A percentile compares a stretch with the other conserved stretches of the same genome.
These are phyloP conservation scores for Pyronema domesticum DNA, from an alignment of 495 filamentous ascomycete species.

Conservation along the genomic window DNA sequence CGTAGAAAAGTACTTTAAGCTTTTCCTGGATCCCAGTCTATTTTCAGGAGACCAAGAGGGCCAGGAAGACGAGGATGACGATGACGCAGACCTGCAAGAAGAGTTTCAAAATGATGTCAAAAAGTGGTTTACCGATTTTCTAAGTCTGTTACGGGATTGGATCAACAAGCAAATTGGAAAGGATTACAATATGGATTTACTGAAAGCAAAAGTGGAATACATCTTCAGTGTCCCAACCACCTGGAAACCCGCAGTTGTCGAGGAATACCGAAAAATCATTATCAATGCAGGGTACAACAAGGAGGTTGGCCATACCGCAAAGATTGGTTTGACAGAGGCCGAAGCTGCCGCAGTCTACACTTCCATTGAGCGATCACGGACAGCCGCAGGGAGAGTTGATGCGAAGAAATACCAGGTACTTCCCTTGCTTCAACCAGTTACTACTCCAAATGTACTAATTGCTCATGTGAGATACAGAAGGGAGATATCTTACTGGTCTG, in stretches of 20 bases:
- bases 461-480: neutral
- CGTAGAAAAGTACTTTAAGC: neutral
- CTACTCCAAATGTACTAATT: neutral
- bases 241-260: neutral
- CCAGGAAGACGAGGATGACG: neutral
- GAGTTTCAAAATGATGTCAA: neutral
- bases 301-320: neutral
- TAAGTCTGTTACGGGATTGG: neutral
- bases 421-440: neutral
- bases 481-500: neutral
- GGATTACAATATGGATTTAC: neutral
- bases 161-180: neutral
- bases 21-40: neutral
- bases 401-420: neutral
- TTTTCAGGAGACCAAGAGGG: neutral
- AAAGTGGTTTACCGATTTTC: neutral
- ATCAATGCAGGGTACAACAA: neutral
- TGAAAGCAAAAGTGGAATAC: neutral
- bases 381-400: neutral
- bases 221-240: constrained; percentile 1
- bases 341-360: neutral
- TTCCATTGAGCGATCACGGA: neutral
- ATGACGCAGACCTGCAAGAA: neutral
- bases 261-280: neutral
- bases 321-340: neutral